phyloP scores from a whole-genome alignment of 2,329 filamentous ascomycete species.

The Sporothrix brasiliensis region DNA sequence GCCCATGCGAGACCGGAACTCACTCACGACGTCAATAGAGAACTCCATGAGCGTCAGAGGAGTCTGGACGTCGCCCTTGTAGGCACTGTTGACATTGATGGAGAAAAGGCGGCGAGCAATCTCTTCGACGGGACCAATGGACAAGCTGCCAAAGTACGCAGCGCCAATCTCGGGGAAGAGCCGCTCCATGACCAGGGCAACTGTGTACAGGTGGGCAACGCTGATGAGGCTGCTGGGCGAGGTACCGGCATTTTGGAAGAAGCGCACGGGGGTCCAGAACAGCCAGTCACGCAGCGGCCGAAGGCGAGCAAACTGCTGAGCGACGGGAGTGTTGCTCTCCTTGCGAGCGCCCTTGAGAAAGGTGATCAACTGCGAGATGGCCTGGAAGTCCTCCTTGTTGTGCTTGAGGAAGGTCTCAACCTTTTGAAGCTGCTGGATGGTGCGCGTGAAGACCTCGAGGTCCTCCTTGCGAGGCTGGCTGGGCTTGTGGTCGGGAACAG shows the following conservation, averaged over 20 bases:
- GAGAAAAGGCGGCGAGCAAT: conserved; percentile 76
- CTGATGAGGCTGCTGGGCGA: conserved; percentile 79
- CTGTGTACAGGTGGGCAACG: conserved; percentile 88
- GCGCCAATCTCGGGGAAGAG: conserved; percentile 90
- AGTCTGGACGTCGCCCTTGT: conserved; percentile 61
- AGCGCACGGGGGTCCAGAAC: conserved; percentile 89
- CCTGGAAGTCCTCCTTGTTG: conserved; percentile 68
- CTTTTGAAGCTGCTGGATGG: conserved; percentile 67
- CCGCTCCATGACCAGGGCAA: conserved; percentile 83
- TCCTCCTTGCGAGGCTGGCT: conserved; percentile 70
- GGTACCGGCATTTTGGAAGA: conserved; percentile 74
- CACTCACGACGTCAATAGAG: conserved; percentile 68
- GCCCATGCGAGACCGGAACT: conserved; percentile 70
- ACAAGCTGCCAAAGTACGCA: conserved; percentile 81
- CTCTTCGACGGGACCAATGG: conserved; percentile 79
- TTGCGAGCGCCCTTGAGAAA: conserved; percentile 74
- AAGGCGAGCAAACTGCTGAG: conserved; percentile 86
- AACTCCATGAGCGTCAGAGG: conserved; percentile 71
- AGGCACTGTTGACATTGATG: conserved; percentile 63
- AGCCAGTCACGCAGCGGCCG: conserved; percentile 89
- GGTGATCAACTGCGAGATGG: conserved; percentile 68
- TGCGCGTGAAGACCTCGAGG: conserved; percentile 66
- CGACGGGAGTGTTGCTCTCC: conserved; percentile 68
- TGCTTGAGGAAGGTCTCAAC: conserved; percentile 70
- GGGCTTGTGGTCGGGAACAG: conserved; percentile 62